These are phyloP conservation scores for Endogone sp. DNA, from an alignment of 192 early-diverging fungal genomes.

Conservation along the genomic window DNA sequence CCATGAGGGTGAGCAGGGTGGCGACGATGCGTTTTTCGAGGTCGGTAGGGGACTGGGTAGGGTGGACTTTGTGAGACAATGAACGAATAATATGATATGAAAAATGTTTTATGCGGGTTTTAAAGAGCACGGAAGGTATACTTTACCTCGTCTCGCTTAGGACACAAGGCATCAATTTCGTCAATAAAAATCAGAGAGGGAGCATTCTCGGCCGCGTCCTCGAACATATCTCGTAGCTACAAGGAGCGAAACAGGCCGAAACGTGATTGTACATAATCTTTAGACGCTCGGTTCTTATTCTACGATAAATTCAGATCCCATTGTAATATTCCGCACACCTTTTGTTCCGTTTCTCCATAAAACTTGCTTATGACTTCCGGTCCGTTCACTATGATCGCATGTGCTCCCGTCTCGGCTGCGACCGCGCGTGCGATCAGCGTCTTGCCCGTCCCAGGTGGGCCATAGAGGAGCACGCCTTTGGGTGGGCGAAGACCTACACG, in stretches of 20 bases:
- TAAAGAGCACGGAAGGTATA: not conserved
- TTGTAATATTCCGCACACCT: constrained; percentile 14
- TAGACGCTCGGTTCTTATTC: too few species aligned
- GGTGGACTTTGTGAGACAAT: constrained; percentile 31
- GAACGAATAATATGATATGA: not conserved
- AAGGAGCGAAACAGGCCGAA: too few species aligned
- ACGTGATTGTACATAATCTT: too few species aligned
- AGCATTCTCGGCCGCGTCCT: constrained; percentile 58
- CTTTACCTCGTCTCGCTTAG: constrained; percentile 74
- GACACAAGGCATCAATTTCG: constrained; percentile 91
- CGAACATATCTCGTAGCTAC: constrained; percentile 73
- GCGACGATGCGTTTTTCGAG: constrained; percentile 89
- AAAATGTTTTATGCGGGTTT: not conserved
- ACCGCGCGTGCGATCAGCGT: constrained; percentile 91
- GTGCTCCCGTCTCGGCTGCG: constrained; percentile 66
- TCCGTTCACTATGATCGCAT: constrained; percentile 84
- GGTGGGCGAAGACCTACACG: constrained; percentile 79
- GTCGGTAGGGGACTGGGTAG: constrained; percentile 67
- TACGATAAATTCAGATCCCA: too few species aligned
- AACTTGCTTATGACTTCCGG: constrained; percentile 87
- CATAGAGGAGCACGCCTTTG: constrained; percentile 83
- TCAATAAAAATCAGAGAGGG: constrained; percentile 93
- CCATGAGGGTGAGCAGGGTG: constrained; percentile 92
- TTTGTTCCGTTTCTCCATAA: constrained; percentile 92
- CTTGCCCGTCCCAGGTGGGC: constrained; percentile 96